These are phyloP conservation scores for Taphrina communis DNA, from an alignment of 1,139 yeast species.

Conservation along the genomic window DNA sequence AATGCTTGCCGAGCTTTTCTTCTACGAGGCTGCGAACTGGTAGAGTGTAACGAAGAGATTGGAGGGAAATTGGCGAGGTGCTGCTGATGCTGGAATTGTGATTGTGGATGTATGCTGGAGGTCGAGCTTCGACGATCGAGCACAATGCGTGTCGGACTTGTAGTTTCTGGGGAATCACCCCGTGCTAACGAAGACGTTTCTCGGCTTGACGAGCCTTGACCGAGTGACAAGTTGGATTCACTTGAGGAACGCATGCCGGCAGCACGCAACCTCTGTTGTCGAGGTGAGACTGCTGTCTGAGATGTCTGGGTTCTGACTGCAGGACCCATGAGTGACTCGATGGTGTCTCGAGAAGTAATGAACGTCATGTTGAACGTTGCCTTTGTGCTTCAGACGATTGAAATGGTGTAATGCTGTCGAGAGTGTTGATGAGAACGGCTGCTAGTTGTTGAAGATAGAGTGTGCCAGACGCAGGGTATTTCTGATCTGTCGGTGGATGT, in stretches of 20 bases:
- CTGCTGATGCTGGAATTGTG: conserved; percentile 6
- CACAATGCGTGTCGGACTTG: background rate
- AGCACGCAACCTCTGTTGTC: conserved; percentile 26
- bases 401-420: no score
- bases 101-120: conserved; percentile 5
- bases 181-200: background rate
- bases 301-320: conserved; percentile 28
- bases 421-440: no score
- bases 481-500: no score
- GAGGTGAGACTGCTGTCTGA: conserved; percentile 10
- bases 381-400: background rate
- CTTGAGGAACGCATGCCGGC: conserved; percentile 27
- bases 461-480: no score
- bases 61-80: conserved; percentile 18
- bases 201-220: background rate
- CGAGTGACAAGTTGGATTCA: conserved; percentile 10
- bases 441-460: no score
- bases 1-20: background rate
- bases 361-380: conserved; percentile 13
- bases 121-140: conserved; percentile 7
- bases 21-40: conserved; percentile 10
- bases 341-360: conserved; percentile 26
- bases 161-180: background rate
- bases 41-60: conserved; percentile 10
- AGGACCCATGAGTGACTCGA: conserved; percentile 39